Percentiles rank a stretch among this genome's conserved stretches.
Conservation (phyloP, 345 rosid species). For the Xanthoceras sorbifolium region DNA sequence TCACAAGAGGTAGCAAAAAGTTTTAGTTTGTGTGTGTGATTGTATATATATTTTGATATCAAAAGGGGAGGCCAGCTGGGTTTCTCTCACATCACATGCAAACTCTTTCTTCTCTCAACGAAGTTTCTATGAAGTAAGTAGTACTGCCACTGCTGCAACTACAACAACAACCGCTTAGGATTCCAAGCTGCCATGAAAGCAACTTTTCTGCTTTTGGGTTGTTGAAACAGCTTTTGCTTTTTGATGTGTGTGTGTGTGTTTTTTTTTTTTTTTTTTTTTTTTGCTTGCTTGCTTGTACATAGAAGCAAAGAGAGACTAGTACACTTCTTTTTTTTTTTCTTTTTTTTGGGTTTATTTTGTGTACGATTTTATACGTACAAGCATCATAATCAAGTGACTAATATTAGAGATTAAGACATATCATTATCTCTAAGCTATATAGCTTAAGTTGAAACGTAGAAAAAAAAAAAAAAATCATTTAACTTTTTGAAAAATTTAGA, state of each 20-base stretch:
- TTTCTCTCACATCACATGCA: too few relatives aligned
- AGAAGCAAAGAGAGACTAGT: neutral
- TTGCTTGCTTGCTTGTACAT: neutral
- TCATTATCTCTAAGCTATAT: neutral
- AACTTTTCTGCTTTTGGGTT: neutral
- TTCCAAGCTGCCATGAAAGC: conserved; percentile 16
- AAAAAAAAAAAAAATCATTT: conserved; percentile 3
- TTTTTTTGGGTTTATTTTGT: too few relatives aligned
- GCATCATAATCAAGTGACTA: conserved; percentile 5
- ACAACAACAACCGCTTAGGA: neutral
- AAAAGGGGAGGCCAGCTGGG: too few relatives aligned
- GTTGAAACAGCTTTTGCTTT: neutral
- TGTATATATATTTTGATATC: too few relatives aligned
- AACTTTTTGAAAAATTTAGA: neutral
- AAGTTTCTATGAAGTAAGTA: conserved; percentile 34
- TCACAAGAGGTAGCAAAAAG: neutral
- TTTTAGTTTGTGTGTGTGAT: neutral
- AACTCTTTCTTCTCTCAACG: conserved; percentile 5
- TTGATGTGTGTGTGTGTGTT: too few relatives aligned
- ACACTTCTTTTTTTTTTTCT: neutral
- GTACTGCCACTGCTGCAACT: neutral
- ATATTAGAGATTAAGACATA: neutral
- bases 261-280: neutral
- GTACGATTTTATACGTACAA: conserved; percentile 16
- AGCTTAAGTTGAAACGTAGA: neutral